Base-by-base conservation (phyloP, 148 eudicot species). In the Silene uniflora region DNA sequence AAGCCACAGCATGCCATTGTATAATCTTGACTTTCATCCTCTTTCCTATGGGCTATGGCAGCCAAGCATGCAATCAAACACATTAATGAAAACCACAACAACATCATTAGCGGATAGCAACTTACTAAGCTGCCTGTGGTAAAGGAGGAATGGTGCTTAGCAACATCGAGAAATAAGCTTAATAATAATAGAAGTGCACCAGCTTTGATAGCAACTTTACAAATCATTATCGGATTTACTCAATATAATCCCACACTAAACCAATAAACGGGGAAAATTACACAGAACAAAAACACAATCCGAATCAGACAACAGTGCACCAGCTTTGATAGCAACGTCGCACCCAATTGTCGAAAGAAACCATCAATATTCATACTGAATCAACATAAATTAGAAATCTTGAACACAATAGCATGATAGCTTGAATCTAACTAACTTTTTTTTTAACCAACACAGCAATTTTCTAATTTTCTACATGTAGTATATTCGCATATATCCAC, bases 1-100 rank as follows among this genome's bases (percentile, higher is more conserved):
- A 91, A 83, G 96, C 93, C 68, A 94, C 96, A 62, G 96, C 96
- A 85, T 94, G 98, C 98, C 98, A 94, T 81, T 93, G 92, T 46
- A 88, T 66, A 81, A 91, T 78, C 71, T 89, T 91, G 76, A 91
- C 93, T 81, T 91, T 91, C 97, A 91, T 91, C 73, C 46, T 82
- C 79, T 71, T 67, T 75, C 32, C 83, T 85, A 67, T 21, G 58
- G 69, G 46, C 69, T 25, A 49, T 21, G 69, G 76, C 18, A 71
- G 13, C 6, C 27, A 65, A 7, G 39, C 54, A 62, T 42, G 4
- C 27, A 18, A 7, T 75, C 49, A 75, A 52, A 39, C 44, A 67
- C 9, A 42, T 69, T 17, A 23, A 42, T 14, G 13, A 39, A 5
- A 39, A 39, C 44, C 19, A 58, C 7, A 14, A n/a, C n/a, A n/a